Percentiles rank a stretch among this genome's conserved stretches.
phyloP scores from a whole-genome alignment of 768 basidiomycete genomes.

The Dioszegia crocea region DNA sequence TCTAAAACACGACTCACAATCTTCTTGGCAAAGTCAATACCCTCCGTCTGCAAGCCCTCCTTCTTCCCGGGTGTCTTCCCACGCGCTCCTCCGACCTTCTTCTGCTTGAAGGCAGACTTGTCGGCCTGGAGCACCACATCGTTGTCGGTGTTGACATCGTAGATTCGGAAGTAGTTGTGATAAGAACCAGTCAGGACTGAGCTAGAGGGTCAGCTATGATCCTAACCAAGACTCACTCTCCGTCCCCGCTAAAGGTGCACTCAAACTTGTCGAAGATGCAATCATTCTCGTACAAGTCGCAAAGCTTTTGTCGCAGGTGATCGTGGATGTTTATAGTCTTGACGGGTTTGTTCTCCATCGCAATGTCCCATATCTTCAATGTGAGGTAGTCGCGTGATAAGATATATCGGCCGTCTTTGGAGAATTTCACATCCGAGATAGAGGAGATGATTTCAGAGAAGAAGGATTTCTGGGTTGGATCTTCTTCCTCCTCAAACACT shows the following conservation, averaged over 20 bases:
- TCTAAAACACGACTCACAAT: constrained; percentile 36
- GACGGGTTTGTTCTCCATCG: constrained; percentile 93
- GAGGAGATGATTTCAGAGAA: constrained; percentile 99
- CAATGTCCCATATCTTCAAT: constrained; percentile 98
- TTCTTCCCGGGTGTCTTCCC: constrained; percentile 66
- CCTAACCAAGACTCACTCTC: constrained; percentile 59
- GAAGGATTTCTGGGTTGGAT: constrained; percentile 94
- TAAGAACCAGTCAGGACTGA: constrained; percentile 98
- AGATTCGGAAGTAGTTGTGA: constrained; percentile 99
- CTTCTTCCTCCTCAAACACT: constrained; percentile 99
- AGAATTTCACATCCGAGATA: constrained; percentile 99
- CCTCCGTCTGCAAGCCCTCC: constrained; percentile 69
- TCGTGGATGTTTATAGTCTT: constrained; percentile 99
- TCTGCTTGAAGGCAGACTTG: constrained; percentile 98
- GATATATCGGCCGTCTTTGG: constrained; percentile 93
- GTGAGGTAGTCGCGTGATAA: constrained; percentile 95
- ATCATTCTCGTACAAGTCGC: constrained; percentile 98
- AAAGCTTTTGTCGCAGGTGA: constrained; percentile 92
- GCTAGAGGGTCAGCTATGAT: constrained; percentile 53
- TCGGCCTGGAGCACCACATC: constrained; percentile 96
- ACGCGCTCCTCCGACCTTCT: constrained; percentile 82
- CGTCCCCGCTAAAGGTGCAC: constrained; percentile 95
- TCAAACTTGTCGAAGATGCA: constrained; percentile 99
- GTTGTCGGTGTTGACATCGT: constrained; percentile 73
- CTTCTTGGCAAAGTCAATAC: constrained; percentile 63